phyloP scores from a whole-genome alignment of 306 rosid genomes.

The Citrullus colocynthis region DNA sequence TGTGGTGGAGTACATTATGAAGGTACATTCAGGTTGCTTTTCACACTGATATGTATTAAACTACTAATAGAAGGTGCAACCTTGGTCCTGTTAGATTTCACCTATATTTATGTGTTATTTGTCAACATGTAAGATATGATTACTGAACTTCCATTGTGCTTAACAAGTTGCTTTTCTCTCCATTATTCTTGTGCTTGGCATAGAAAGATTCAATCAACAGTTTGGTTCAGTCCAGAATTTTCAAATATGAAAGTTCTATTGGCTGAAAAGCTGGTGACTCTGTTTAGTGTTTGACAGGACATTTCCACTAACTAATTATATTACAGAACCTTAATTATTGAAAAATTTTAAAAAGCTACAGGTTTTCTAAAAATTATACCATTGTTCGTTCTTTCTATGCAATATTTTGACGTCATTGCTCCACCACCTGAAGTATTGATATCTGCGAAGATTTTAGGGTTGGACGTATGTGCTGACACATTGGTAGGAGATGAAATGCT shows the following conservation, averaged over 20 bases:
- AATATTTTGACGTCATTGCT: slow-evolving; percentile 1
- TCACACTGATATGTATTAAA: slow-evolving; percentile 5
- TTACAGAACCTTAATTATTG: not conserved
- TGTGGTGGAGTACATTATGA: slow-evolving; percentile 81
- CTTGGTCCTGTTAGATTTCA: not conserved
- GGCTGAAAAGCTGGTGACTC: not conserved
- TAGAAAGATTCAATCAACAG: not conserved
- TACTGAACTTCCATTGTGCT: not conserved
- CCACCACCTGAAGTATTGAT: slow-evolving; percentile 27
- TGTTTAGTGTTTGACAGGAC: not conserved
- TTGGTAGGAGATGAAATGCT: slow-evolving; percentile 99
- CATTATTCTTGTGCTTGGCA: not conserved
- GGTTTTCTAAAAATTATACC: not conserved
- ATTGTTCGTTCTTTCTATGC: not conserved
- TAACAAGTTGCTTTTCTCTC: not conserved
- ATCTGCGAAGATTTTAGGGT: slow-evolving; percentile 94
- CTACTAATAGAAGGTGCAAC: not conserved
- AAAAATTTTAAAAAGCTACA: not conserved
- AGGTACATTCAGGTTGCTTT: slow-evolving; percentile 54
- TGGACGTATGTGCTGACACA: slow-evolving; percentile 98
- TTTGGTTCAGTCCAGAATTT: not conserved
- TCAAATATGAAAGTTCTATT: not conserved
- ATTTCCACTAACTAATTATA: not conserved
- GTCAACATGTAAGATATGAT: not conserved
- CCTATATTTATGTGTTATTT: not conserved